Percentiles rank a stretch among this genome's conserved stretches.
Evolutionary conservation across 2,329 filamentous ascomycete genomes (phyloP).

Genomic region (Fusarium bulbicola): DNA sequence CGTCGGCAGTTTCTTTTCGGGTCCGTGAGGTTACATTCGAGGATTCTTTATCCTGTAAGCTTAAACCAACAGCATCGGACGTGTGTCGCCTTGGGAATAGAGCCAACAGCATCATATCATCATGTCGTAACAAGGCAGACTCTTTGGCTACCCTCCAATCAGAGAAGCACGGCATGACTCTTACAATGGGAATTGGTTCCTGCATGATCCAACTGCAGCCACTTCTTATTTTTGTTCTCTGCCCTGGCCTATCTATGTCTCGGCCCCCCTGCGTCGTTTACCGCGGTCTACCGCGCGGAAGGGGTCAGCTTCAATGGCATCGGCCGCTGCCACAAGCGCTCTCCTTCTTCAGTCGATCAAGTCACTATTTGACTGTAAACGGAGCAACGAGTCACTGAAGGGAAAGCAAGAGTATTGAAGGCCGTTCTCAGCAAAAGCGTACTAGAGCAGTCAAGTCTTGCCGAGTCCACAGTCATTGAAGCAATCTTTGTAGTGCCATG

Average conservation of each 20-base stretch:
- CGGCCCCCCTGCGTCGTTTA: background rate
- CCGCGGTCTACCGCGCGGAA: background rate
- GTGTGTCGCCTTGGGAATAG: background rate
- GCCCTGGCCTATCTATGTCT: background rate
- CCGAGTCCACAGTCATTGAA: background rate
- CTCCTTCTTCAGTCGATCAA: background rate
- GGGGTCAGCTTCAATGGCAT: too few relatives aligned
- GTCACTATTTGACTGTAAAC: too few relatives aligned
- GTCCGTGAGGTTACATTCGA: background rate
- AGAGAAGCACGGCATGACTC: background rate
- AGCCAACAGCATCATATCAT: background rate
- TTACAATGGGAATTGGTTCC: background rate
- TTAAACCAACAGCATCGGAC: background rate
- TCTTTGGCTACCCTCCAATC: background rate
- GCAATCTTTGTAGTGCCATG: background rate
- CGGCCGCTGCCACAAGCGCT: background rate
- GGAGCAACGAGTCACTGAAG: background rate
- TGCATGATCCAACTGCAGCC: background rate
- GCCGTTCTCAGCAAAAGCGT: too few relatives aligned
- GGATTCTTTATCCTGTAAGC: background rate
- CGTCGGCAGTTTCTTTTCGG: background rate
- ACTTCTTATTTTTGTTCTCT: background rate
- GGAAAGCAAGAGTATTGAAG: background rate
- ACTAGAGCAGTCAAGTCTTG: background rate
- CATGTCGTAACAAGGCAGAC: background rate